These are phyloP conservation scores for Trichosporon sp. DNA, from an alignment of 1,284 basidiomycete species.

Conservation along the genomic window DNA sequence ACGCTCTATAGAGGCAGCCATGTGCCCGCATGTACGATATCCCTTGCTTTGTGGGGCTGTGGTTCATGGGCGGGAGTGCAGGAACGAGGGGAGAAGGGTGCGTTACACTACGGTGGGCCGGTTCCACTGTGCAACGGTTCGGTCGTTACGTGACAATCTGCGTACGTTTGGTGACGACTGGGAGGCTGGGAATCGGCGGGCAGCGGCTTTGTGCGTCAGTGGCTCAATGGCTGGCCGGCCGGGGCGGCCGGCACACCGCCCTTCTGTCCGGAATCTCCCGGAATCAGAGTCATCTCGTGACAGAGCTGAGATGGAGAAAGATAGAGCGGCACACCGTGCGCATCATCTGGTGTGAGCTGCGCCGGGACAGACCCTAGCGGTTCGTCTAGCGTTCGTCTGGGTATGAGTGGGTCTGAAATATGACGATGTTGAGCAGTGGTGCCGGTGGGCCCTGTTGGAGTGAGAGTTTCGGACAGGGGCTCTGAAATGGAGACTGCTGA, in stretches of 20 bases:
- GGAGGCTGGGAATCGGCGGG: not conserved
- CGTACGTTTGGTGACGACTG: not conserved
- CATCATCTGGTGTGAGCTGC: not conserved
- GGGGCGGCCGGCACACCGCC: too few relatives aligned
- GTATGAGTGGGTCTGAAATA: not conserved
- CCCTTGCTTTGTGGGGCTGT: not conserved
- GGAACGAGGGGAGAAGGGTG: not conserved
- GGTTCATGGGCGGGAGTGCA: not conserved
- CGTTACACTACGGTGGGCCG: not conserved
- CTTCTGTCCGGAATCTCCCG: too few relatives aligned
- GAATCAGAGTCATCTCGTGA: not conserved
- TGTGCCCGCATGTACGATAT: not conserved
- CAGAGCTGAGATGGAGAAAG: not conserved
- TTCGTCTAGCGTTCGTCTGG: not conserved
- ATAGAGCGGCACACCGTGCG: not conserved
- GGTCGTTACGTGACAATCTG: not conserved
- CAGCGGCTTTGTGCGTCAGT: too few relatives aligned
- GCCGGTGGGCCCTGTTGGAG: not conserved
- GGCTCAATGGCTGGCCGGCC: too few relatives aligned
- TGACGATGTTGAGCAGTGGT: not conserved
- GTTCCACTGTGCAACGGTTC: not conserved
- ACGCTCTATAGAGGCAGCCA: conserved; percentile 2
- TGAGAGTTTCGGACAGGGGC: conserved; percentile 10
- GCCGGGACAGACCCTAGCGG: not conserved
- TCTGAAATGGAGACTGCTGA: not conserved